These are phyloP conservation scores for Austroboletus eburneus DNA, from an alignment of 768 basidiomycete species.

Conservation along the genomic window DNA sequence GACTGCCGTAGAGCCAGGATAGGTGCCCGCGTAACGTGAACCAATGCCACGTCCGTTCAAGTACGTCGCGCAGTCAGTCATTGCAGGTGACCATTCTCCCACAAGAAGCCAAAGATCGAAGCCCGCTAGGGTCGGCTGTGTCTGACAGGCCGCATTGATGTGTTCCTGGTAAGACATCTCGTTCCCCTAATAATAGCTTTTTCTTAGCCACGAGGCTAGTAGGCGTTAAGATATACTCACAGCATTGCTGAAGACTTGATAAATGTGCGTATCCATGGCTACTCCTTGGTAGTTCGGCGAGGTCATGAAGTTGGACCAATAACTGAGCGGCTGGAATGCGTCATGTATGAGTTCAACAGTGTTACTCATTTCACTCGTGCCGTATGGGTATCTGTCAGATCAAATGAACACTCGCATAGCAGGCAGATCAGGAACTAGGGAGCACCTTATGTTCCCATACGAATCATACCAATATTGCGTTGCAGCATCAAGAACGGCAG, in stretches of 20 bases:
- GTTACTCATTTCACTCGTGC: conserved; percentile 45
- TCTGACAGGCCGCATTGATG: conserved; percentile 55
- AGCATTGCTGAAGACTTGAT: conserved; percentile 63
- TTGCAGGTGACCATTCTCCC: conserved; percentile 83
- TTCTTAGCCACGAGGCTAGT: not conserved
- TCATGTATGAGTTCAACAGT: conserved; percentile 69
- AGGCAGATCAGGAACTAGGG: not conserved
- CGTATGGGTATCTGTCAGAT: conserved; percentile 36
- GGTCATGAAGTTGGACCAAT: conserved; percentile 63
- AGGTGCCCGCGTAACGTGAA: conserved; percentile 61
- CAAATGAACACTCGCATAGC: conserved; percentile 1
- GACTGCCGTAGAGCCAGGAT: conserved; percentile 56
- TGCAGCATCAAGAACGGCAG: conserved; percentile 45
- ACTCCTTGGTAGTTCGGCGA: conserved; percentile 57
- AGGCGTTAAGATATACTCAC: conserved; percentile 35
- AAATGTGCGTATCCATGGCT: conserved; percentile 76
- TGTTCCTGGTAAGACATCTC: conserved; percentile 48
- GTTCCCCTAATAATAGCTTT: conserved; percentile 39
- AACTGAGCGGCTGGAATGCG: conserved; percentile 71
- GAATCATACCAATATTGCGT: conserved; percentile 70
- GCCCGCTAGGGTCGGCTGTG: conserved; percentile 39
- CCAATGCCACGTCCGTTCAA: conserved; percentile 80
- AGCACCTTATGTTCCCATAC: conserved; percentile 66
- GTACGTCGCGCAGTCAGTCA: conserved; percentile 57
- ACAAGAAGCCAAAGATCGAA: conserved; percentile 78